Evolutionary conservation across 805 yeast genomes (phyloP).

Genomic region (Barnettozyma salicaria): DNA sequence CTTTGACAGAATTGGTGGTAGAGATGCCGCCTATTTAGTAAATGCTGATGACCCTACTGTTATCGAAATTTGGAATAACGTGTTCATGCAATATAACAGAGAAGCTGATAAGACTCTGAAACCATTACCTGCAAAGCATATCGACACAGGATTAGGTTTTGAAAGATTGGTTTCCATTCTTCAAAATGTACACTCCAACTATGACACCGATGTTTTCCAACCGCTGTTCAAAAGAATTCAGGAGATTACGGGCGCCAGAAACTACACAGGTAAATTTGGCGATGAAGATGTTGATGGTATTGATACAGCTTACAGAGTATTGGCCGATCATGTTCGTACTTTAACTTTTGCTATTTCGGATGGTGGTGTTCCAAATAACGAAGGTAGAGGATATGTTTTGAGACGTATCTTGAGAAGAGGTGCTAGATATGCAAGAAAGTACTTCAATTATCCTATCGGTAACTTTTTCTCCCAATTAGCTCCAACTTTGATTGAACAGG

Average conservation of each 20-base stretch:
- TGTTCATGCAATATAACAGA: constrained; percentile 94
- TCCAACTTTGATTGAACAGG: constrained; percentile 88
- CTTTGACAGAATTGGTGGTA: constrained; percentile 96
- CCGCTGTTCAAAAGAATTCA: constrained; percentile 84
- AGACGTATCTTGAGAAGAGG: constrained; percentile 98
- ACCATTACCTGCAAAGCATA: constrained; percentile 87
- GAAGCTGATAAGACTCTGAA: constrained; percentile 78
- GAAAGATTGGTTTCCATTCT: constrained; percentile 93
- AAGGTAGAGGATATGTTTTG: constrained; percentile 97
- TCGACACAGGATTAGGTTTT: constrained; percentile 98
- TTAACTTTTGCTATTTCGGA: constrained; percentile 93
- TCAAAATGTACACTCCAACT: constrained; percentile 87
- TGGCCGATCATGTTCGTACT: constrained; percentile 98
- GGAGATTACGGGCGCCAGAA: constrained; percentile 89
- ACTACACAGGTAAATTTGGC: constrained; percentile 90
- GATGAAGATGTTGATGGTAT: constrained; percentile 89
- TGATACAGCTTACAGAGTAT: constrained; percentile 96
- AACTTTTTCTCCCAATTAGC: constrained; percentile 87
- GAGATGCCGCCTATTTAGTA: constrained; percentile 88
- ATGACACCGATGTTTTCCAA: constrained; percentile 93
- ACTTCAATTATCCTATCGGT: constrained; percentile 93
- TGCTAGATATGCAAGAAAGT: constrained; percentile 92
- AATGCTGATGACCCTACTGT: constrained; percentile 98
- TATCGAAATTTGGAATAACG: constrained; percentile 96
- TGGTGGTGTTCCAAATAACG: constrained; percentile 99